Conservation (phyloP, 768 basidiomycete genomes). For the Mycena crocata region DNA sequence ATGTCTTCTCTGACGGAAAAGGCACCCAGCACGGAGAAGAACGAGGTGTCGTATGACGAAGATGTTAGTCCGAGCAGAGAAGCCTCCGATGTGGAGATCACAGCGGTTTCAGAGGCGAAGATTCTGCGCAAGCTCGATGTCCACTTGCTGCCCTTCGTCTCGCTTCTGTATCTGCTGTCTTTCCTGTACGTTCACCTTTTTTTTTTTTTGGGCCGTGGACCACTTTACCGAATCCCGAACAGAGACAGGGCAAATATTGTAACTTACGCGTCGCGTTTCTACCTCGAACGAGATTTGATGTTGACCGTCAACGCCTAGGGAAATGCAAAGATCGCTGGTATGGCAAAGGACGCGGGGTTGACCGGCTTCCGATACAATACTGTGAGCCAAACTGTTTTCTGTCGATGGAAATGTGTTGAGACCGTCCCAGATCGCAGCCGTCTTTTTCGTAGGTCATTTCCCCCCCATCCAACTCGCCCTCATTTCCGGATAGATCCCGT, state of each 20-base stretch:
- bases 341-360: conserved; percentile 40
- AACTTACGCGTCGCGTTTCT: not conserved
- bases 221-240: not conserved
- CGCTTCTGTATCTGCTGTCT: conserved; percentile 51
- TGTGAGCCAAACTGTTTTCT: conserved; percentile 21
- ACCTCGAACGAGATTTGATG: not conserved
- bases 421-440: conserved; percentile 35
- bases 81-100: conserved; percentile 2
- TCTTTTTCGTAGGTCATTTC: conserved; percentile 38
- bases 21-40: not conserved
- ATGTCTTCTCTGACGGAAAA: not conserved
- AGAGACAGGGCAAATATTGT: conserved; percentile 45
- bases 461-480: not conserved
- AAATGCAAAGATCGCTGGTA: conserved; percentile 42
- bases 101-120: not conserved
- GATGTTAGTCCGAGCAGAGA: not conserved
- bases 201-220: not conserved
- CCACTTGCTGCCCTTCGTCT: conserved; percentile 50
- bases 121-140: conserved; percentile 45
- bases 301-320: conserved; percentile 20
- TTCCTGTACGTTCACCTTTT: conserved; percentile 45
- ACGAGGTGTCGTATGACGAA: conserved; percentile 14
- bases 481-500: conserved; percentile 37
- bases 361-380: conserved; percentile 42
- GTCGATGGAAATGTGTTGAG: not conserved